Evolutionary conservation across 164 flowering plant genomes (phyloP), one percentile per base, ranked within the genome.

Genomic region (Buxus sempervirens): DNA sequence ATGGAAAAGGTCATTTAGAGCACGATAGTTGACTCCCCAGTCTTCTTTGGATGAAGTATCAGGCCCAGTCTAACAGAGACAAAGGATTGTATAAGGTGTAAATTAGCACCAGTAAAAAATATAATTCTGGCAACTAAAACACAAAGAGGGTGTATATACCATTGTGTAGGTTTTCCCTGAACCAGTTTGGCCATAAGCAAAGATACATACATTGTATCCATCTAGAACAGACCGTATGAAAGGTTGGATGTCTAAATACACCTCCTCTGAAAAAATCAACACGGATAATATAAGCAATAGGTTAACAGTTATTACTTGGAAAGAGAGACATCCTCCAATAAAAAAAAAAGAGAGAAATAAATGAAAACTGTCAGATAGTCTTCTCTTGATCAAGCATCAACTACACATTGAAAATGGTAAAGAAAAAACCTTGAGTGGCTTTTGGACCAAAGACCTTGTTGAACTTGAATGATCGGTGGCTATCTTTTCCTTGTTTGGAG

Each of bases 171-270:
- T 91, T 75, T 94, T 94, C 66, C 97, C 98, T 4, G 97, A 94
- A 27, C 98, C 98, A 67, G 98, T 95, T 82, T 95, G 98, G 59
- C 98, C 98, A 81, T 92, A 92, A 4, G 98, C 97, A 81, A 95
- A 92, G 28, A 95, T 95, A 77, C 98, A 95, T 0, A 95, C 97
- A 78, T 90, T 92, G 74, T 76, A 95, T 25, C 98, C 98, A 83
- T 95, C 98, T 42, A 95, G 92, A 42, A 92, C 91, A 62, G 97
- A 89, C 20, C 96, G 84, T 68, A 95, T 89, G 54, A 95, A 73
- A 48, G 97, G 97, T 67, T 81, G 96, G 14, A 97, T 95, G 73
- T 95, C 97, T 54, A 82, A 59, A 75, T 89, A 95, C 58, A 95
- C 90, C 73, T 92, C 96, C 89, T 85, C 98, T 92, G 87, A 21